Percentiles rank a stretch among this genome's conserved stretches.
Evolutionary conservation across 1,139 yeast genomes (phyloP).

Genomic region (Pichia sp.): DNA sequence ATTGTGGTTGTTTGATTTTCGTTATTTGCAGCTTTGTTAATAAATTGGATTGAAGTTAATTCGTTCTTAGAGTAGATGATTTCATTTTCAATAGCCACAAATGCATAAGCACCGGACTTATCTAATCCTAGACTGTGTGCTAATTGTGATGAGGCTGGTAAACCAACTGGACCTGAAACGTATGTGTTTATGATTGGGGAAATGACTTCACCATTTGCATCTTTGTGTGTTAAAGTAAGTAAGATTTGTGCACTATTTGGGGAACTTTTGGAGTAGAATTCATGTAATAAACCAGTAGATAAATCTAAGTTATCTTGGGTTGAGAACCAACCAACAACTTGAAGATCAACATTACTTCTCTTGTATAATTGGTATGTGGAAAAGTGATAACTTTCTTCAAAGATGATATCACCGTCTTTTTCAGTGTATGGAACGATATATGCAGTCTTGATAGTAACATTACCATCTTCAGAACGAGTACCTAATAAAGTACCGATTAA

Average conservation of each 20-base stretch:
- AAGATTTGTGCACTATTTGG: slow-evolving; percentile 77
- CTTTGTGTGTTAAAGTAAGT: slow-evolving; percentile 56
- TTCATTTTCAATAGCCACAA: slow-evolving; percentile 75
- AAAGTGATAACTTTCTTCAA: slow-evolving; percentile 75
- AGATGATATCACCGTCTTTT: slow-evolving; percentile 69
- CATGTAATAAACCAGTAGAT: slow-evolving; percentile 82
- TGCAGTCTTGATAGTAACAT: slow-evolving; percentile 71
- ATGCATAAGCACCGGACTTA: slow-evolving; percentile 66
- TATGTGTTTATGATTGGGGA: slow-evolving; percentile 59
- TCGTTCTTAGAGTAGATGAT: slow-evolving; percentile 60
- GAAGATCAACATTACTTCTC: slow-evolving; percentile 77
- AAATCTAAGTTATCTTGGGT: slow-evolving; percentile 65
- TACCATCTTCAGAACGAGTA: slow-evolving; percentile 82
- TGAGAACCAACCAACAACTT: slow-evolving; percentile 88
- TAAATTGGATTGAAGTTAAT: slow-evolving; percentile 50
- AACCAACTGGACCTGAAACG: slow-evolving; percentile 75
- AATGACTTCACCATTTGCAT: slow-evolving; percentile 38
- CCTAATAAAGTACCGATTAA: slow-evolving; percentile 86
- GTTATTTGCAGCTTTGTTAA: slow-evolving; percentile 35
- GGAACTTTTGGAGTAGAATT: slow-evolving; percentile 70
- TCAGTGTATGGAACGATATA: slow-evolving; percentile 84
- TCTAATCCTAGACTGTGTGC: slow-evolving; percentile 40
- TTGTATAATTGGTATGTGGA: slow-evolving; percentile 71
- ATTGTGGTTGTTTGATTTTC: slow-evolving; percentile 34
- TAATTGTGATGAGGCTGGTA: slow-evolving; percentile 39